Evolutionary conservation across 176 grass and related monocot species (phyloP).

Genomic region (Triticum urartu): DNA sequence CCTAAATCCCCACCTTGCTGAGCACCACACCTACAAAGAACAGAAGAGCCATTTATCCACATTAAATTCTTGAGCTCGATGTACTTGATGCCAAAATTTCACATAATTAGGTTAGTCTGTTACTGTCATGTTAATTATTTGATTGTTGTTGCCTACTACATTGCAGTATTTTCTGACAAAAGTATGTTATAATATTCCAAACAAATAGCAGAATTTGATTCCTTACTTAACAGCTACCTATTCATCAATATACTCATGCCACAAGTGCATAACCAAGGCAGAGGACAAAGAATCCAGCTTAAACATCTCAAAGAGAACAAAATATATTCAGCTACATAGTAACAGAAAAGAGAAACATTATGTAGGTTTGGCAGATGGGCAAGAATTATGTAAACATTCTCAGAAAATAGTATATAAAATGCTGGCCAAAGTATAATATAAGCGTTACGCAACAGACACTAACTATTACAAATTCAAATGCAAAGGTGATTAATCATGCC

Average conservation of each 20-base stretch:
- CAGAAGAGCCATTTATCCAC: constrained; percentile 18
- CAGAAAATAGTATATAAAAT: neutral
- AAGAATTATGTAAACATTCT: constrained; percentile 10
- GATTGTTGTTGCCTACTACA: neutral
- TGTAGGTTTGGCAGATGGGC: neutral
- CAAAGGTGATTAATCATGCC: neutral
- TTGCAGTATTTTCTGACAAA: constrained; percentile 2
- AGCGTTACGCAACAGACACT: neutral
- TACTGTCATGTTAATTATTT: neutral
- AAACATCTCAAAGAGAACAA: neutral
- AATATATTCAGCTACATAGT: neutral
- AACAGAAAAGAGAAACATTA: constrained; percentile 13
- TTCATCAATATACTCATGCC: neutral
- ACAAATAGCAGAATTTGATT: constrained; percentile 12
- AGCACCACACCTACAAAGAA: constrained; percentile 76
- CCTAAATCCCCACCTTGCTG: constrained; percentile 94
- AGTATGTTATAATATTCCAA: neutral
- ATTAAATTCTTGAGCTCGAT: constrained; percentile 14
- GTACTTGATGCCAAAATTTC: neutral
- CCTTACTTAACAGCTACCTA: constrained; percentile 17
- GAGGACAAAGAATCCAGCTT: neutral
- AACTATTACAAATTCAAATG: neutral
- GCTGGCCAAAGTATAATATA: neutral
- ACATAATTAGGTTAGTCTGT: neutral
- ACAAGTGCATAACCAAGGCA: neutral